These are phyloP conservation scores for Fraxinus floribunda DNA, from an alignment of 305 asterid species.

Conservation along the genomic window DNA sequence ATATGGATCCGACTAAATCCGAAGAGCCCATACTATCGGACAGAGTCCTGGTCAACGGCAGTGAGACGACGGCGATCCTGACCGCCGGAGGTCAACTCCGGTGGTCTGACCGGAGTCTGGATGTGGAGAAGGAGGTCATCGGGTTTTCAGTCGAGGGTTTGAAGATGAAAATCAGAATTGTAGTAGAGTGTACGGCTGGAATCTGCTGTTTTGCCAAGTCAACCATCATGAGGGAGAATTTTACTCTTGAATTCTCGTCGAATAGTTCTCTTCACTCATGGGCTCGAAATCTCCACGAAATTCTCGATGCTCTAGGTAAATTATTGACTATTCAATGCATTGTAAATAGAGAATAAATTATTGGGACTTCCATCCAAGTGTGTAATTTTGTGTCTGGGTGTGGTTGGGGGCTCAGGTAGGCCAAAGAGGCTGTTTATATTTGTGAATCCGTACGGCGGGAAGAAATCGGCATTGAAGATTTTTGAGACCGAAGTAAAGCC, in stretches of 20 bases:
- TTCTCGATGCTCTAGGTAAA: slow-evolving; percentile 70
- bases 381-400: background rate
- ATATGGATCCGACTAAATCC: slow-evolving; percentile 42
- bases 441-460: slow-evolving; percentile 94
- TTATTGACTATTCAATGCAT: slow-evolving; percentile 1
- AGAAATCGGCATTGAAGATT: slow-evolving; percentile 63
- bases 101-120: slow-evolving; percentile 50
- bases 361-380: background rate
- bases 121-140: slow-evolving; percentile 63
- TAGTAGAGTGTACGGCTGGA: slow-evolving; percentile 43
- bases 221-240: slow-evolving; percentile 46
- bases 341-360: background rate
- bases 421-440: slow-evolving; percentile 74
- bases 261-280: slow-evolving; percentile 51
- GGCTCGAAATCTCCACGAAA: slow-evolving; percentile 56
- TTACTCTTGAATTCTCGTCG: slow-evolving; percentile 54
- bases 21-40: slow-evolving; percentile 51
- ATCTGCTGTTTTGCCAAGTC: slow-evolving; percentile 39
- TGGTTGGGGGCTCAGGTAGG: slow-evolving; percentile 54
- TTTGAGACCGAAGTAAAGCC: slow-evolving; percentile 73
- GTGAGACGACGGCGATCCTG: slow-evolving; percentile 42
- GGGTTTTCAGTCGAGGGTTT: slow-evolving; percentile 65
- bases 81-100: slow-evolving; percentile 58
- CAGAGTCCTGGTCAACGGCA: slow-evolving; percentile 46
- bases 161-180: slow-evolving; percentile 48